Conservation (phyloP, 106 monocot genomes). For the Dendrobium chrysotoxum region DNA sequence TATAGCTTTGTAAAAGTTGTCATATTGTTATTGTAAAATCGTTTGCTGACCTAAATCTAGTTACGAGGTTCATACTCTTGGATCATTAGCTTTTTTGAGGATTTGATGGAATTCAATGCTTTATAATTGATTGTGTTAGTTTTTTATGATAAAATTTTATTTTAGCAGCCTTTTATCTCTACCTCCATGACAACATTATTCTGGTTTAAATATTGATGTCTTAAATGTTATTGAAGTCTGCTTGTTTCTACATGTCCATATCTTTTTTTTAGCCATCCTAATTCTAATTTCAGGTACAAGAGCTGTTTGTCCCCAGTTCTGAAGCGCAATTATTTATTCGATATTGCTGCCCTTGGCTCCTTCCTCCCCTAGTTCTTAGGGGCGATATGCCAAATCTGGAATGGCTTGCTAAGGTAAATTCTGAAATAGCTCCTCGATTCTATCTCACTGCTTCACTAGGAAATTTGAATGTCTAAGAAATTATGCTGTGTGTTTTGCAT, state of each 20-base stretch:
- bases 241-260: background rate
- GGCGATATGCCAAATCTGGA: slow-evolving; percentile 45
- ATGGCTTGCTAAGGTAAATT: slow-evolving; percentile 56
- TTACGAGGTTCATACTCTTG: too few relatives aligned
- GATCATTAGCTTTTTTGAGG: too few relatives aligned
- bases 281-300: slow-evolving; percentile 42
- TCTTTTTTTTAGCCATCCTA: background rate
- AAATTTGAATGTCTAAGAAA: background rate
- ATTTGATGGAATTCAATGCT: too few relatives aligned
- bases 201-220: background rate
- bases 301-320: slow-evolving; percentile 32
- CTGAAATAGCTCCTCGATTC: background rate
- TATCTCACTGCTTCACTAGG: background rate
- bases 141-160: background rate
- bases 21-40: too few relatives aligned
- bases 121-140: background rate
- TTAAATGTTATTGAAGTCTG: background rate
- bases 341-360: slow-evolving; percentile 64
- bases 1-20: too few relatives aligned
- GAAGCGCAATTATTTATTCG: slow-evolving; percentile 49
- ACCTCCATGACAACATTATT: background rate
- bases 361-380: slow-evolving; percentile 50
- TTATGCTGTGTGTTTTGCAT: background rate
- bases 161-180: background rate
- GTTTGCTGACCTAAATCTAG: too few relatives aligned